These are phyloP conservation scores for Favolaschia claudopus DNA, from an alignment of 768 basidiomycete species.

Conservation along the genomic window DNA sequence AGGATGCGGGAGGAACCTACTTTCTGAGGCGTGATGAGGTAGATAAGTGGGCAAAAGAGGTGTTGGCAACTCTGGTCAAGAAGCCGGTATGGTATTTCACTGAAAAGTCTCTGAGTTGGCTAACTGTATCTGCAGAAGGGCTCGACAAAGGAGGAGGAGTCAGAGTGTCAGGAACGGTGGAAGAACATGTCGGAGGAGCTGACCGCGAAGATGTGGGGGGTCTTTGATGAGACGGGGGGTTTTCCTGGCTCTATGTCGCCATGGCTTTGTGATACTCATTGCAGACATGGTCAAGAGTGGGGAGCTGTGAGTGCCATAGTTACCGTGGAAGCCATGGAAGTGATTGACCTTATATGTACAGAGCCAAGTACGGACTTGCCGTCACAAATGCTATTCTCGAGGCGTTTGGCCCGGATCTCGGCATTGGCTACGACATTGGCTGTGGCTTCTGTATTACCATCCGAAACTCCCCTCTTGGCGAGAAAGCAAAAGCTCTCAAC, in stretches of 20 bases:
- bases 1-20: conserved; percentile 33
- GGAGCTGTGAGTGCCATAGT: conserved; percentile 40
- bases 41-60: not conserved
- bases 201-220: conserved; percentile 37
- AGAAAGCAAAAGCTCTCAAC: not conserved
- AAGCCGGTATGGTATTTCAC: not conserved
- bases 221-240: conserved; percentile 46
- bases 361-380: conserved; percentile 14
- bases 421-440: conserved; percentile 18
- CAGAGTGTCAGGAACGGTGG: conserved; percentile 13
- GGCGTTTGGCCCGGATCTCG: not conserved
- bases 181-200: conserved; percentile 30
- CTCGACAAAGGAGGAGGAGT: no score
- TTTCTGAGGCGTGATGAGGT: conserved; percentile 27
- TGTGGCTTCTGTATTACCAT: conserved; percentile 18
- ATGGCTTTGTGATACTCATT: conserved; percentile 38
- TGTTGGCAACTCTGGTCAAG: not conserved
- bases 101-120: no score
- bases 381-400: not conserved
- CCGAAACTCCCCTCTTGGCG: not conserved
- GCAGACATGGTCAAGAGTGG: conserved; percentile 44
- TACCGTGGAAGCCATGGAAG: no score
- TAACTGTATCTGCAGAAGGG: no score
- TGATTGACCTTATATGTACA: not conserved
- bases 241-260: conserved; percentile 43